Conservation (phyloP, 305 asterid genomes). For the Withania somnifera region DNA sequence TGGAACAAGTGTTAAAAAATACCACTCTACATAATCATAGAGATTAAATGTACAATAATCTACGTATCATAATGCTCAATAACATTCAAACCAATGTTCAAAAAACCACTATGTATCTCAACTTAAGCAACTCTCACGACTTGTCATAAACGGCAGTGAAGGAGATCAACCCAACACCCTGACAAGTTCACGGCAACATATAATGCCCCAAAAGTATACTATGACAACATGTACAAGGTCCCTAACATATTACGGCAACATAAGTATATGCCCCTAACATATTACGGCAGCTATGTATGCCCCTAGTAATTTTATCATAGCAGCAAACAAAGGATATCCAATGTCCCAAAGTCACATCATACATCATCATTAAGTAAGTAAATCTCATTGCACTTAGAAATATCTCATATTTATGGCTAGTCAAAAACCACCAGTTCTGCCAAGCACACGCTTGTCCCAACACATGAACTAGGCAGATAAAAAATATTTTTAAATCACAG, state of each 20-base stretch:
- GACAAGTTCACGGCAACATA: background rate
- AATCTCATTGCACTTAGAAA: too few relatives aligned
- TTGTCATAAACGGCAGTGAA: background rate
- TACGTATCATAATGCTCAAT: background rate
- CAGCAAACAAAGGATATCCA: too few relatives aligned
- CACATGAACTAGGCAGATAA: background rate
- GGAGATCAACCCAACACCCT: background rate
- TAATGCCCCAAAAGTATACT: background rate
- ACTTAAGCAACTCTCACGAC: background rate
- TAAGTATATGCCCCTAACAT: background rate
- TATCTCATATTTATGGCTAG: background rate
- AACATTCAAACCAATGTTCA: background rate
- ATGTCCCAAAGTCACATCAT: background rate
- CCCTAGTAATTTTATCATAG: too few relatives aligned
- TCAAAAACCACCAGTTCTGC: background rate
- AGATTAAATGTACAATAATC: too few relatives aligned
- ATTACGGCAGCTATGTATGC: background rate
- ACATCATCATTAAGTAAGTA: too few relatives aligned
- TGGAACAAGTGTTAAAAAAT: background rate
- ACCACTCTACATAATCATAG: too few relatives aligned
- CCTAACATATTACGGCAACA: background rate
- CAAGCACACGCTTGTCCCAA: background rate
- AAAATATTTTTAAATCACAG: background rate
- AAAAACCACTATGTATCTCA: background rate
- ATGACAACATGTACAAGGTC: background rate